Evolutionary conservation across 2,329 filamentous ascomycete genomes (phyloP).

Genomic region (Albophoma yamanashiensis): DNA sequence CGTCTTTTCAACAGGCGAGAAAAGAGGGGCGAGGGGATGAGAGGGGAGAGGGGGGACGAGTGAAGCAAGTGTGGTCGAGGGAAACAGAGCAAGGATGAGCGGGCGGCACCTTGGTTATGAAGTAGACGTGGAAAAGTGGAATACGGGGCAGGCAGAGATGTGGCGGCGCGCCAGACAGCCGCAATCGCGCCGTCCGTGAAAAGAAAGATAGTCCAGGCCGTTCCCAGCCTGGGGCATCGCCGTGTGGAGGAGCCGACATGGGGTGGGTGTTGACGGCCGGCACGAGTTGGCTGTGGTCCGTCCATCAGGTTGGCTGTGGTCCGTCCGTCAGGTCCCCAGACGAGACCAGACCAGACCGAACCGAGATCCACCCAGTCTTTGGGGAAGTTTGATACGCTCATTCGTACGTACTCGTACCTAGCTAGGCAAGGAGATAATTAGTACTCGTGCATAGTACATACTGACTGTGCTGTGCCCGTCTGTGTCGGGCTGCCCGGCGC

Average conservation of each 20-base stretch:
- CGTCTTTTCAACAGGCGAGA: background rate
- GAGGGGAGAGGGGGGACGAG: background rate
- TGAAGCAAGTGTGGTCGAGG: background rate
- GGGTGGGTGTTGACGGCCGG: background rate
- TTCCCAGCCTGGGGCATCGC: background rate
- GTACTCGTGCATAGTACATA: too few relatives aligned
- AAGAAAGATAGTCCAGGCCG: background rate
- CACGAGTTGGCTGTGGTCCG: background rate
- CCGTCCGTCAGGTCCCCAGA: background rate
- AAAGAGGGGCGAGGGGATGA: background rate
- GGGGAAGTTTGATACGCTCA: too few relatives aligned
- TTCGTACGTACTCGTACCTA: too few relatives aligned
- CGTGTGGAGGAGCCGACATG: background rate
- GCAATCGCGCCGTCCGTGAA: background rate
- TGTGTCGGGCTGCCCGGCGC: too few relatives aligned
- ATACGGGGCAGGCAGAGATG: background rate
- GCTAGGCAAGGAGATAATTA: too few relatives aligned
- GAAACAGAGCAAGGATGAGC: background rate
- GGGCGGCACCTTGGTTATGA: background rate
- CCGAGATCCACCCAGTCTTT: too few relatives aligned
- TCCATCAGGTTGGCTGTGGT: background rate
- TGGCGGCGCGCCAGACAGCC: background rate
- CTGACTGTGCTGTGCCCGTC: too few relatives aligned
- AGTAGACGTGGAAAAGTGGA: background rate
- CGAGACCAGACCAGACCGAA: background rate